Conservation (phyloP, 1,284 basidiomycete species). For the Apiotrichum akiyoshidainum region DNA sequence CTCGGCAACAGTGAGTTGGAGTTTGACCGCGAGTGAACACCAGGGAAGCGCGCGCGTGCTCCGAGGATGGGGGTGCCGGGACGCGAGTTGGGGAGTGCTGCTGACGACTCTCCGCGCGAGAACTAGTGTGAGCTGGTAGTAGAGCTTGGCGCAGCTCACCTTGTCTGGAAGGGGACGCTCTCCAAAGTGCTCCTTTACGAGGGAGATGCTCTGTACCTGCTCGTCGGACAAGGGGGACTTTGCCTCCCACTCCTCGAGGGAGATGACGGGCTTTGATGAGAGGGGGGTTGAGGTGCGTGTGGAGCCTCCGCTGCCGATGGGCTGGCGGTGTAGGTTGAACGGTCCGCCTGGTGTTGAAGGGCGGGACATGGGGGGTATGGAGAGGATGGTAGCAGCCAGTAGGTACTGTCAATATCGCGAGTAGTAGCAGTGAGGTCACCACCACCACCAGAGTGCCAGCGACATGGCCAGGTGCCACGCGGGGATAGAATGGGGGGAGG, state of each 20-base stretch:
- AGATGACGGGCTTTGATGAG: conserved; percentile 30
- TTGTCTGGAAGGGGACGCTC: conserved; percentile 65
- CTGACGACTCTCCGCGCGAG: conserved; percentile 23
- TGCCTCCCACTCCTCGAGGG: conserved; percentile 82
- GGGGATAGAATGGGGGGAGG: too few relatives aligned
- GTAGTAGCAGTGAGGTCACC: too few relatives aligned
- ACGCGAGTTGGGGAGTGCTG: conserved; percentile 46
- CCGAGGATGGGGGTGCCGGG: conserved; percentile 13
- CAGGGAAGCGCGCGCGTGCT: conserved; percentile 6
- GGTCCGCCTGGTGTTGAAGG: conserved; percentile 18
- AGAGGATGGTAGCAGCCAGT: too few relatives aligned
- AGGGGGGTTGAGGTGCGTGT: conserved; percentile 14
- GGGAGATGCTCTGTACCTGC: conserved; percentile 64
- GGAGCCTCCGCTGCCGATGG: conserved; percentile 5
- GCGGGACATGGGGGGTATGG: conserved; percentile 13
- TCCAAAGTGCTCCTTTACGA: conserved; percentile 64
- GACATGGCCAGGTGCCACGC: too few relatives aligned
- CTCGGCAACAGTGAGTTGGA: conserved; percentile 21
- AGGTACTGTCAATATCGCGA: too few relatives aligned
- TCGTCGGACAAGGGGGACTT: conserved; percentile 70
- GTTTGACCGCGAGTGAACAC: conserved; percentile 10
- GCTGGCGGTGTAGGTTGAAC: conserved; percentile 16
- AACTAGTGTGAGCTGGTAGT: conserved; percentile 20
- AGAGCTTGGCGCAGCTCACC: conserved; percentile 53
- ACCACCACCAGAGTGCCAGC: too few relatives aligned